Percentiles rank a stretch among this genome's conserved stretches.
Conservation (phyloP, 177 flowering plant species). For the Vitis hybrid region DNA sequence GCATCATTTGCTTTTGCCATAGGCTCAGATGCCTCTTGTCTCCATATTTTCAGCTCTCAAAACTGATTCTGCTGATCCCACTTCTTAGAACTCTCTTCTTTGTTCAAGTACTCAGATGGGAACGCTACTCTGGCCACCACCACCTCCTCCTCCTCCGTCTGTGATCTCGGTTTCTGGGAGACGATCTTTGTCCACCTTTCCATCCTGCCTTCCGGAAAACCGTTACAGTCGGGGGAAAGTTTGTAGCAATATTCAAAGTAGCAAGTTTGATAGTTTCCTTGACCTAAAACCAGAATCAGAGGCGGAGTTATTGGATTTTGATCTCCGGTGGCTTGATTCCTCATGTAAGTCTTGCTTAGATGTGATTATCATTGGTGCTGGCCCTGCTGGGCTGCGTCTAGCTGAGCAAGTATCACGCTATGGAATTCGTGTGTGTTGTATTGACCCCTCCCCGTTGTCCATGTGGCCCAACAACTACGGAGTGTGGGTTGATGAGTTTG, state of each 20-base stretch:
- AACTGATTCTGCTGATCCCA: neutral
- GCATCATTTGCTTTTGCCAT: neutral
- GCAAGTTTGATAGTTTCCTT: conserved; percentile 53
- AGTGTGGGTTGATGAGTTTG: conserved; percentile 81
- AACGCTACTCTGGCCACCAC: conserved; percentile 15
- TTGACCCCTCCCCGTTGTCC: conserved; percentile 75
- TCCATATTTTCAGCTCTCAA: too few relatives aligned
- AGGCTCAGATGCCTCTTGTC: conserved; percentile 1
- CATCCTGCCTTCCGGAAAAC: conserved; percentile 8
- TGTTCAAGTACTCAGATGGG: conserved; percentile 19
- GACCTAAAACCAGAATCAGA: conserved; percentile 50
- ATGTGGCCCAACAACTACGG: conserved; percentile 81
- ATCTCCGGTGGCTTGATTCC: conserved; percentile 36
- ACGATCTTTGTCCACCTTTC: neutral
- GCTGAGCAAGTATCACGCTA: conserved; percentile 55
- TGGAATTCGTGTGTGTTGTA: conserved; percentile 65
- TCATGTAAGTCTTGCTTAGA: conserved; percentile 39
- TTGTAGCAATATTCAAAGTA: conserved; percentile 17
- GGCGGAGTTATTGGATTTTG: conserved; percentile 42
- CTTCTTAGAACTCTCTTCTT: neutral
- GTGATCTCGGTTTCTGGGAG: neutral
- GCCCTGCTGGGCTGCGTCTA: conserved; percentile 74
- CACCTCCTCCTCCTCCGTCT: conserved; percentile 7
- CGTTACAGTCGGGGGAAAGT: conserved; percentile 13
- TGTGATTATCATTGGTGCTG: conserved; percentile 66